phyloP scores from a whole-genome alignment of 2,329 filamentous ascomycete genomes.

The Colletotrichum sp. region DNA sequence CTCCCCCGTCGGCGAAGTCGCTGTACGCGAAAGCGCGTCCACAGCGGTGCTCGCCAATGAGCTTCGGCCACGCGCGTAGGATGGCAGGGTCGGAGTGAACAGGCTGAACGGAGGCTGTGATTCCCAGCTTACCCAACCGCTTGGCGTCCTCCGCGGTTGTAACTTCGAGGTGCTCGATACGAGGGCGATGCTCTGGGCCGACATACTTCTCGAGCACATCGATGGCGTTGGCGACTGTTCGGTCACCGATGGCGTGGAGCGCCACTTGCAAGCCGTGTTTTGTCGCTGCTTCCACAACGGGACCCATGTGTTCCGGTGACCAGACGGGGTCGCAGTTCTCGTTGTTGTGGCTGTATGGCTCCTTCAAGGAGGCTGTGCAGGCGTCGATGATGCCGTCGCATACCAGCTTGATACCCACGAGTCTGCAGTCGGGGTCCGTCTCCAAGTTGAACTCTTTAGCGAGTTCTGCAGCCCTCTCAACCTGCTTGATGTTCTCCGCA shows the following conservation, averaged over 20 bases:
- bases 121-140: conserved; percentile 61
- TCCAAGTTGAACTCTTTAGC: conserved; percentile 45
- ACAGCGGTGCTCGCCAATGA: conserved; percentile 60
- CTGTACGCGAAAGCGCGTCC: conserved; percentile 67
- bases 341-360: conserved; percentile 54
- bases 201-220: conserved; percentile 55
- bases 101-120: conserved; percentile 64
- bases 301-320: conserved; percentile 54
- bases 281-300: conserved; percentile 50
- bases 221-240: conserved; percentile 60
- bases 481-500: conserved; percentile 50
- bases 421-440: conserved; percentile 29
- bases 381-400: conserved; percentile 63
- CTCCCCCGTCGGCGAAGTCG: conserved; percentile 61
- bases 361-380: conserved; percentile 58
- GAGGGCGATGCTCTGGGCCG: conserved; percentile 54
- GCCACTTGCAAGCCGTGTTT: conserved; percentile 61
- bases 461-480: conserved; percentile 55
- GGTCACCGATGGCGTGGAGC: conserved; percentile 70
- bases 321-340: conserved; percentile 57
- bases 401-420: conserved; percentile 62
- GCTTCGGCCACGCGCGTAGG: conserved; percentile 62
- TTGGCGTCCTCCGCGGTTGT: conserved; percentile 57
- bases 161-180: conserved; percentile 71
- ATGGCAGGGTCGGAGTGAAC: conserved; percentile 67